Evolutionary conservation across 768 basidiomycete species (phyloP).

Genomic region (Lactarius hengduanensis): DNA sequence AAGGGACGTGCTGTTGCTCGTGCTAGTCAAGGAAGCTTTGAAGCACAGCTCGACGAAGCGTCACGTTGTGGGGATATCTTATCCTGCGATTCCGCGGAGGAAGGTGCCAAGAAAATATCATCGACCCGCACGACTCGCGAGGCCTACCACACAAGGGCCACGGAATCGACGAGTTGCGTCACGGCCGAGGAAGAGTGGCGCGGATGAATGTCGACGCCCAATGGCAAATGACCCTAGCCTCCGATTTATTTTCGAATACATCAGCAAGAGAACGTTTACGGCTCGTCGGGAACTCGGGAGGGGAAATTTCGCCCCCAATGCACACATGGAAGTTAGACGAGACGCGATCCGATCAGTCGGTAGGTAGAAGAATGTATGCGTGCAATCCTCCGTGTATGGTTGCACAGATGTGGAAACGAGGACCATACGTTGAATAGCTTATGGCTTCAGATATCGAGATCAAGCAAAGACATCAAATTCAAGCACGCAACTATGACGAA

Average conservation of each 20-base stretch:
- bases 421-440: not conserved
- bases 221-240: not conserved
- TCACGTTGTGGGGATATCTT: not conserved
- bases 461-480: not conserved
- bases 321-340: not conserved
- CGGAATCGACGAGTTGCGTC: no score
- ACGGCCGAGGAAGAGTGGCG: no score
- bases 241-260: not conserved
- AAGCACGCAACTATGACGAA: not conserved
- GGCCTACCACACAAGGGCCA: not conserved
- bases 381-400: not conserved
- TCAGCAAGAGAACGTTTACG: not conserved
- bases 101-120: no score
- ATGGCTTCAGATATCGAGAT: not conserved
- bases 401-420: not conserved
- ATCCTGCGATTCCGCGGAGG: not conserved
- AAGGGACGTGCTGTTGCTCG: not conserved
- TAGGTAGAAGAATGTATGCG: not conserved
- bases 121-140: not conserved
- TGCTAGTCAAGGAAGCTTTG: not conserved
- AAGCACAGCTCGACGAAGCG: not conserved
- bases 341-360: not conserved
- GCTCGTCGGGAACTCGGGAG: not conserved
- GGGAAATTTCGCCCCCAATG: not conserved
- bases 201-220: not conserved